These are phyloP conservation scores for Tarenaya hassleriana DNA, from an alignment of 345 rosid genomes.

Conservation along the genomic window DNA sequence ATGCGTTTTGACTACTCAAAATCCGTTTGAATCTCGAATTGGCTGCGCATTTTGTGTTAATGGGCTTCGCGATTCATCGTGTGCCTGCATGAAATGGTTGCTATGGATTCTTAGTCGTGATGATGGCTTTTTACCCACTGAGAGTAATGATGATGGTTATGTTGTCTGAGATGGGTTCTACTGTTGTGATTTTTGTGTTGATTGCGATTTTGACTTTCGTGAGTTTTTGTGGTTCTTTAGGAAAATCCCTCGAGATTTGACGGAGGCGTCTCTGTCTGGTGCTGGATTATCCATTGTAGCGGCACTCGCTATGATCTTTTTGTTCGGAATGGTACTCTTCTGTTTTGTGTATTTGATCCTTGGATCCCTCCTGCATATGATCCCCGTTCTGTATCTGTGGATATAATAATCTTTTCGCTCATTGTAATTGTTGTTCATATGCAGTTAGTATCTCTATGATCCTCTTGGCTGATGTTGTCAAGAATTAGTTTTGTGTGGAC, in stretches of 20 bases:
- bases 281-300: slow-evolving; percentile 91
- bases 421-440: no score
- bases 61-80: not conserved
- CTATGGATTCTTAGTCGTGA: not conserved
- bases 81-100: no score
- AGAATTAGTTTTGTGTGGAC: not conserved
- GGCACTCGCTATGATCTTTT: slow-evolving; percentile 76
- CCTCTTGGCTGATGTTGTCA: not conserved
- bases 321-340: slow-evolving; percentile 87
- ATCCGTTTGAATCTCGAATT: not conserved
- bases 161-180: not conserved
- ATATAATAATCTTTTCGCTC: no score
- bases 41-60: not conserved
- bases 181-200: not conserved
- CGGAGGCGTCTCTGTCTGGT: slow-evolving; percentile 97
- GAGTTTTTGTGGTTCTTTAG: slow-evolving; percentile 38
- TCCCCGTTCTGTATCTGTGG: not conserved
- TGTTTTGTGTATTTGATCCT: not conserved
- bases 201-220: not conserved
- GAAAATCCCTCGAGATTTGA: slow-evolving; percentile 99
- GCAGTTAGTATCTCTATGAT: no score
- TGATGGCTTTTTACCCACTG: not conserved
- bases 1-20: not conserved
- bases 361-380: slow-evolving; percentile 6
- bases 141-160: not conserved